Base-by-base conservation (phyloP, 352 stramenopile species). In the Pythium sp. region DNA sequence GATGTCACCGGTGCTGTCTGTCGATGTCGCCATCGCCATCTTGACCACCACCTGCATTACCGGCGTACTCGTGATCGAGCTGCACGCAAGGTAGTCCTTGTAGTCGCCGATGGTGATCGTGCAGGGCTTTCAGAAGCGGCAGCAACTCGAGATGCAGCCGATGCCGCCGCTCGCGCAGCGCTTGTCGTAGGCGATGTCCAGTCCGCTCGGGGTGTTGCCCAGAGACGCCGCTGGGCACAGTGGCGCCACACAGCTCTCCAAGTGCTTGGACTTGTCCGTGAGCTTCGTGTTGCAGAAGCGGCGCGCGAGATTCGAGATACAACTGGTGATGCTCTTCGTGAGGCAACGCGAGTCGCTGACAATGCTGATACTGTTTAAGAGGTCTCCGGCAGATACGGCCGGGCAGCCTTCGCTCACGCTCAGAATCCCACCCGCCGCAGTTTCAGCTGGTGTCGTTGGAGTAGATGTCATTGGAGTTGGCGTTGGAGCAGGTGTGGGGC, bases 311-410 rank as follows among this genome's bases (percentile, higher is more conserved):
- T 22, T 26, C 43, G 58, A 28, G 2, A 46, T 59, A 28, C 76
- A 80, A 49, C 73, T 74, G 12, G 65, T 62, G 7, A 79, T 61
- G 5, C 71, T 12, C 62, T 51, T 67, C n/a, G 54, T 77, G 68
- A 77, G 61, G 58, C 60, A 34, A 34, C 30, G 54, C 63, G 53
- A 36, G 71, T 68, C 14, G 15, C 62, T 5, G 47, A 78, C 54
- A 58, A 65, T 9, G 9, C 2, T 11, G 69, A 73, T 57, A 36
- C 65, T 53, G 59, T 57, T 57, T 7, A 22, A 18, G 2, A 43
- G 8, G 18, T 64, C 26, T 38, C 26, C 26, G 24, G 41, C 5
- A 8, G 58, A 57, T 28, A 18, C 12, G 9, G 26, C 20, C 3
- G 41, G 18, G 28, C 59, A 57, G 15, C 41, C 41, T 47, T 47